Conservation (phyloP, 2,329 filamentous ascomycete genomes). For the Chrysosporium keratinophilum region DNA sequence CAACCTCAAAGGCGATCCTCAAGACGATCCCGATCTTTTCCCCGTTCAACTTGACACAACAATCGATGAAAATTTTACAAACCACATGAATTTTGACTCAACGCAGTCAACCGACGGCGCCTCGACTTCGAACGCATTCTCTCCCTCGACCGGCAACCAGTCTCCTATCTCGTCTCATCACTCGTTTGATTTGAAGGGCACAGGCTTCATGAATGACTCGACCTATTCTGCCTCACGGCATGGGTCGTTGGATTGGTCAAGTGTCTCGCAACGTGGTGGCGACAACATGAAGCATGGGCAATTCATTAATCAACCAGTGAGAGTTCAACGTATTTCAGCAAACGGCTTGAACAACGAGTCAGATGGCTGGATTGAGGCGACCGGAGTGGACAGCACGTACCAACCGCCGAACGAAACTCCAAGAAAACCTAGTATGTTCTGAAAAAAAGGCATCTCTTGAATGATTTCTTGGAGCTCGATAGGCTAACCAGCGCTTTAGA, state of each 20-base stretch:
- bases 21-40: constrained; percentile 38
- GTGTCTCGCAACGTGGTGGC: constrained; percentile 18
- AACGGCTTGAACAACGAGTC: constrained; percentile 41
- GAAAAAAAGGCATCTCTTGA: not conserved
- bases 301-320: constrained; percentile 23
- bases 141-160: constrained; percentile 32
- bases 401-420: constrained; percentile 63
- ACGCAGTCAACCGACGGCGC: constrained; percentile 25
- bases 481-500: constrained; percentile 37
- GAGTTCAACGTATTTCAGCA: constrained; percentile 23
- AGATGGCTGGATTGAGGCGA: constrained; percentile 71
- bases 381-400: constrained; percentile 82
- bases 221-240: constrained; percentile 20
- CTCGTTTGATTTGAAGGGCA: constrained; percentile 17
- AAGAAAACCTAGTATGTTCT: constrained; percentile 52
- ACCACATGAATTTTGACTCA: constrained; percentile 26
- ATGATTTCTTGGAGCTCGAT: not conserved
- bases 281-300: constrained; percentile 16
- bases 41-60: constrained; percentile 29
- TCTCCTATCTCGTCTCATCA: constrained; percentile 31
- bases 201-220: constrained; percentile 18
- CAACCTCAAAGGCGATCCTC: constrained; percentile 34
- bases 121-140: constrained; percentile 28
- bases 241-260: constrained; percentile 22
- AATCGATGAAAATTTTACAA: constrained; percentile 24